These are phyloP conservation scores for Ceratocystis destructans DNA, from an alignment of 2,329 filamentous ascomycete species.

Conservation along the genomic window DNA sequence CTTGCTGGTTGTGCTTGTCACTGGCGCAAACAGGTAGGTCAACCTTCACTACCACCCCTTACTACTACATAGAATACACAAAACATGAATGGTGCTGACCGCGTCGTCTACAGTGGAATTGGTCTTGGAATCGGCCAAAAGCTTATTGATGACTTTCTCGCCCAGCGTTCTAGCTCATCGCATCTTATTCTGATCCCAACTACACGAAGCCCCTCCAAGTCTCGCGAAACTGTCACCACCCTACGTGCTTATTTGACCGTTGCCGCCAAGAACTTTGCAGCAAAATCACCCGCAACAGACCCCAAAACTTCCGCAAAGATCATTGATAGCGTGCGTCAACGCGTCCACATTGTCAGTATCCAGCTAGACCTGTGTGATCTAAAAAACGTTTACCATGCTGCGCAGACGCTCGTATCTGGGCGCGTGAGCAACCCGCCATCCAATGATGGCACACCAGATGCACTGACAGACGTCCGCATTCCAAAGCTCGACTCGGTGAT, in stretches of 20 bases:
- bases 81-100: background rate
- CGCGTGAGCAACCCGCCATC: conserved; percentile 34
- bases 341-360: conserved; percentile 45
- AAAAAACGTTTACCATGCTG: conserved; percentile 35
- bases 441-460: conserved; percentile 25
- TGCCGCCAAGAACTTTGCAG: conserved; percentile 33
- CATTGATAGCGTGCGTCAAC: conserved; percentile 29
- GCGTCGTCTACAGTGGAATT: conserved; percentile 51
- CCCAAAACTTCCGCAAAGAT: conserved; percentile 42
- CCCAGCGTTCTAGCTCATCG: conserved; percentile 48
- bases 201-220: conserved; percentile 63
- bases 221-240: conserved; percentile 51
- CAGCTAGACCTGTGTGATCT: conserved; percentile 49
- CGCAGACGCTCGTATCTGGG: conserved; percentile 33
- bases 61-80: background rate
- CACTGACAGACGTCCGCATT: conserved; percentile 35
- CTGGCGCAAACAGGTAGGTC: conserved; percentile 17
- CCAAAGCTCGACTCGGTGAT: conserved; percentile 66
- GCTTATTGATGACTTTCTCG: conserved; percentile 79
- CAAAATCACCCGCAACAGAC: conserved; percentile 37
- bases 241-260: conserved; percentile 50
- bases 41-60: background rate
- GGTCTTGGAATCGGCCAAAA: conserved; percentile 73
- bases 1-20: conserved; percentile 16
- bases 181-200: conserved; percentile 71